phyloP scores from a whole-genome alignment of 257 asterid genomes.

The Lycium ferocissimum region DNA sequence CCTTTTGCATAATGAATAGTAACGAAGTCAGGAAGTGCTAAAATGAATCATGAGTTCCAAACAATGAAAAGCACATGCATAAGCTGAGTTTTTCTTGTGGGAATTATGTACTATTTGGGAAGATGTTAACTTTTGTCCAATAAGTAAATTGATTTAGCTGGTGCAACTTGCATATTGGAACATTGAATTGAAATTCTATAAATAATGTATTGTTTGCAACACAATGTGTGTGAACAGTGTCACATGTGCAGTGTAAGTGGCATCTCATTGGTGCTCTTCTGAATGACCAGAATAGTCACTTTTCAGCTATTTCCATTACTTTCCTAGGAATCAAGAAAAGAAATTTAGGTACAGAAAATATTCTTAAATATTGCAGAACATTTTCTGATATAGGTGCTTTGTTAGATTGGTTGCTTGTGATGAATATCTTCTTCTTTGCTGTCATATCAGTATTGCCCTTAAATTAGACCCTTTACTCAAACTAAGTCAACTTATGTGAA shows the following conservation, averaged over 20 bases:
- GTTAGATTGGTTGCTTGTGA: background rate
- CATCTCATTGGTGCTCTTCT: too few species aligned
- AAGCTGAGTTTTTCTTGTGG: background rate
- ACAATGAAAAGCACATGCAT: background rate
- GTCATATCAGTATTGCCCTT: background rate
- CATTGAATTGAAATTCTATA: too few species aligned
- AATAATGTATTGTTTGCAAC: background rate
- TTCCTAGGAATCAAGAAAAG: background rate
- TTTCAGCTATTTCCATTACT: background rate
- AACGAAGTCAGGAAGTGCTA: background rate
- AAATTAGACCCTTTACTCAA: background rate
- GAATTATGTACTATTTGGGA: background rate
- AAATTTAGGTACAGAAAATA: background rate
- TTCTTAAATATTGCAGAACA: background rate
- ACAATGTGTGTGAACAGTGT: background rate
- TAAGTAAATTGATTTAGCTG: background rate
- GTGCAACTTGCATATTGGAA: too few species aligned
- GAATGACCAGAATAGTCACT: background rate
- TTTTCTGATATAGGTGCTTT: background rate
- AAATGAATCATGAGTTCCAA: background rate
- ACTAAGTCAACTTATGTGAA: background rate
- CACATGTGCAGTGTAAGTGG: background rate
- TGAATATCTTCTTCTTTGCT: background rate
- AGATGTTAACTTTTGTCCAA: background rate
- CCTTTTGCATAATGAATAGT: background rate